Evolutionary conservation across 164 flowering plant species (phyloP), one percentile per base, ranked within the genome.

Genomic region (Magnolia kwangsiensis): DNA sequence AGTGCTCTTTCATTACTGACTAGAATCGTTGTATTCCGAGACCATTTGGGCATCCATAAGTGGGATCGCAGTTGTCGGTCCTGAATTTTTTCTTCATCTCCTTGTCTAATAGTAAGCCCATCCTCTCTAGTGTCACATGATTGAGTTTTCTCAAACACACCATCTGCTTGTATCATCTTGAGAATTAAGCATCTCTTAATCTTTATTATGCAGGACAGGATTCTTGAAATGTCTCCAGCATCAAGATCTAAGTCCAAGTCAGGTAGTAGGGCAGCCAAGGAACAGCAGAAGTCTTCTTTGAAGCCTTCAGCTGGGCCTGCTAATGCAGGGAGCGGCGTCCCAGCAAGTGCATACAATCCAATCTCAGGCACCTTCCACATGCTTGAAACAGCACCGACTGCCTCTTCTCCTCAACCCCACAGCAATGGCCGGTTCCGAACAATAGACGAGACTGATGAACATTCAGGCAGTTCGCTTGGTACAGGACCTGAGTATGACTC

Each of bases 261-360:
- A 19, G 69, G 86, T 64, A 69, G 80, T 81, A 92, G 77, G 84
- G 85, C 83, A 45, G 80, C 82, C 73, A 92, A 89, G 79, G 97
- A 93, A 72, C 83, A 84, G 50, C 87, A 82, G 76, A 95, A 91
- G 84, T 82, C 87, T 73, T 80, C 91, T 59, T 61, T 85, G 50
- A 93, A 93, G 86, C 78, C 85, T 74, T 69, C 70, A 45, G 2
- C 90, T 45, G 87, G 80, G 24, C 79, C 88, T 72, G 80, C 80
- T 20, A 89, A 76, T 82, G 76, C 87, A 7, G 85, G 85, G 24
- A 84, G 66, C 84, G 89, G 88, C 18, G 59, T 73, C 68, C 81
- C 89, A 11, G 87, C 92, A 1, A 92, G 89, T 86, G 94, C 92
- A 9, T 94, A 92, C 75, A 89, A 94, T 83, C 98, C 96, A 29